Evolutionary conservation across 2,329 filamentous ascomycete species (phyloP).

Genomic region (Paracorniculantispora psalliotae): DNA sequence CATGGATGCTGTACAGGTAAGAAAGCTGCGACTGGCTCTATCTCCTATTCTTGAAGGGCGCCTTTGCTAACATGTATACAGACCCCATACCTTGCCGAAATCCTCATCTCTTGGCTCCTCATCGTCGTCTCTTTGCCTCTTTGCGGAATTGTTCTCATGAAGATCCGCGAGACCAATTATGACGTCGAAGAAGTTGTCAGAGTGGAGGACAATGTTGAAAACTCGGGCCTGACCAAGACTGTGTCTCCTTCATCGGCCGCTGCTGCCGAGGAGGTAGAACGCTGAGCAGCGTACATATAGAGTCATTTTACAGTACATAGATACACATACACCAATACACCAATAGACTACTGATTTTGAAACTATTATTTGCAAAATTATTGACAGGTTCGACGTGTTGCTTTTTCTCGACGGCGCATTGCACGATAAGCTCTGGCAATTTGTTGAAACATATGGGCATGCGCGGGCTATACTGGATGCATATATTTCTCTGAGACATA

Average conservation of each 20-base stretch:
- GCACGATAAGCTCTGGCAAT: neutral
- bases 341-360: neutral
- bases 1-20: slow-evolving; percentile 29
- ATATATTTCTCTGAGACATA: neutral
- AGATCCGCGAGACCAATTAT: slow-evolving; percentile 22
- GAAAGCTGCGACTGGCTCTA: neutral
- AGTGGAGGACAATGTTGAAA: slow-evolving; percentile 15
- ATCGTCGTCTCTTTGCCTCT: slow-evolving; percentile 21
- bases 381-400: no score
- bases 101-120: slow-evolving; percentile 22
- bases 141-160: slow-evolving; percentile 18
- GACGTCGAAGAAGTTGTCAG: slow-evolving; percentile 19
- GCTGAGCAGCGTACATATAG: neutral
- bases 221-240: neutral
- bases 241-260: neutral
- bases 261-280: neutral
- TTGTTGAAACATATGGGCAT: neutral
- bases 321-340: neutral
- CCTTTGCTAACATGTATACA: slow-evolving; percentile 4
- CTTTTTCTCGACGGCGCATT: neutral
- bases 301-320: neutral
- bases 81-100: slow-evolving; percentile 22
- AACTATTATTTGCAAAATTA: no score
- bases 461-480: neutral
- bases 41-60: neutral